Evolutionary conservation across 805 yeast genomes (phyloP), one percentile per base, ranked within the genome.

Genomic region (Spathaspora hagerdaliae): DNA sequence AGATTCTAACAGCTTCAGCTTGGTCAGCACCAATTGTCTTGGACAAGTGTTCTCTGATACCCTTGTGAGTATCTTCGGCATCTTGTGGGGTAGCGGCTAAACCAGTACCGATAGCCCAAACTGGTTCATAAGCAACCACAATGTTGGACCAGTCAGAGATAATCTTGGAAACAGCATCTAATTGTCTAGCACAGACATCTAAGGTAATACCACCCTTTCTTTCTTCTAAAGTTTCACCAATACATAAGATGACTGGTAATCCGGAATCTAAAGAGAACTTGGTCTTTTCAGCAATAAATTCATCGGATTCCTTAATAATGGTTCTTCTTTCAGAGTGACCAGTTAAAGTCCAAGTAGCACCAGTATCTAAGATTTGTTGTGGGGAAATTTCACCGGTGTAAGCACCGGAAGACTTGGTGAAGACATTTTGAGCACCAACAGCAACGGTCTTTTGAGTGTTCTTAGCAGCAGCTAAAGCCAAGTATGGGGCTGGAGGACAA

Each of bases 21-120:
- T 79, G 87, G 56, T 81, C 81, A 33, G 70, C 77, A 65, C 96
- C 92, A 64, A 92, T 80, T 69, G 85, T 81, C 61, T 78, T 73
- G 58, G 81, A 75, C 69, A 94, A 80, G 80, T 79, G 90, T 51
- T 73, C 79, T 80, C 99, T 87, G 75, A 94, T 88, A 58, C 78
- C 79, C 67, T 80, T 79, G 78, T 94, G 99, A 63, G 94, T 88
- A 57, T 84, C 89, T 78, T 94, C 97, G 58, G 99, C 99, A 67
- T 94, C 99, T 57, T 86, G 87, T 58, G 99, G 90, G 59, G 99
- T 94, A 51, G 99, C 98, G 61, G 98, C 97, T 65, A 94, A 82
- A 66, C 99, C 99, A 59, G 98, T 91, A 71, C 99, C 99, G 61
- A 94, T 94, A 61, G 99, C 99, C 99, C 99, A 94, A 58, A 94